phyloP scores from a whole-genome alignment of 2,329 filamentous ascomycete genomes.

The Capronia americana region DNA sequence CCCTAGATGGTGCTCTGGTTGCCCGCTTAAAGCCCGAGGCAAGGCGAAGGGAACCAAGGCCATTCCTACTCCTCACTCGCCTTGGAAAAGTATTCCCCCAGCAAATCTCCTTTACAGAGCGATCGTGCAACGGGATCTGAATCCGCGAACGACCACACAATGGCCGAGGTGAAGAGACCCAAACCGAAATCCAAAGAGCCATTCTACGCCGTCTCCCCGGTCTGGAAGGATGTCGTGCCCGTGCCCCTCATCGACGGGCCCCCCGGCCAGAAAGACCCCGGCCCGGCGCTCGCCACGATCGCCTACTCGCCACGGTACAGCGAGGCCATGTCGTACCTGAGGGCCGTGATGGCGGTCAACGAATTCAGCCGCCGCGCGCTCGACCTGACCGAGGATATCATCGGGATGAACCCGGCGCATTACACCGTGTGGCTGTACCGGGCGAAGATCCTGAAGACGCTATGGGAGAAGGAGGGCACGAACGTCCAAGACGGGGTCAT shows the following conservation, averaged over 20 bases:
- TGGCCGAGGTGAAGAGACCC: constrained; percentile 35
- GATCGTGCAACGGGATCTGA: background rate
- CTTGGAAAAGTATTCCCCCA: background rate
- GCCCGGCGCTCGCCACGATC: constrained; percentile 82
- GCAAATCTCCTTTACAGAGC: background rate
- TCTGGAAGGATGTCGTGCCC: constrained; percentile 83
- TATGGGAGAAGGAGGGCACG: constrained; percentile 32
- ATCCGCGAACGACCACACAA: background rate
- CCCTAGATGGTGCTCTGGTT: background rate
- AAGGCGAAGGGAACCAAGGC: background rate
- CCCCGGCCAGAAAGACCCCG: constrained; percentile 32
- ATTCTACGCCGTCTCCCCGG: constrained; percentile 69
- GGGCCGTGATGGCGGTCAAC: constrained; percentile 87
- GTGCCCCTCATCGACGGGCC: constrained; percentile 80
- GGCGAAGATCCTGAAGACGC: constrained; percentile 73
- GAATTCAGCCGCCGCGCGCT: constrained; percentile 82
- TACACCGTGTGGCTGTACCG: constrained; percentile 99
- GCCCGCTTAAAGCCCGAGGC: background rate
- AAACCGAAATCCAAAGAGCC: constrained; percentile 36
- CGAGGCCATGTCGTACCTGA: constrained; percentile 90
- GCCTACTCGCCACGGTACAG: constrained; percentile 88
- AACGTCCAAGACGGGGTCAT: constrained; percentile 60
- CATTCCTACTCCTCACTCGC: background rate
- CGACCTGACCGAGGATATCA: constrained; percentile 84
- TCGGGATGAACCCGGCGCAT: constrained; percentile 91